Evolutionary conservation across 176 grass and related monocot genomes (phyloP), one percentile per base, ranked within the genome.

Genomic region (Carex pumila): DNA sequence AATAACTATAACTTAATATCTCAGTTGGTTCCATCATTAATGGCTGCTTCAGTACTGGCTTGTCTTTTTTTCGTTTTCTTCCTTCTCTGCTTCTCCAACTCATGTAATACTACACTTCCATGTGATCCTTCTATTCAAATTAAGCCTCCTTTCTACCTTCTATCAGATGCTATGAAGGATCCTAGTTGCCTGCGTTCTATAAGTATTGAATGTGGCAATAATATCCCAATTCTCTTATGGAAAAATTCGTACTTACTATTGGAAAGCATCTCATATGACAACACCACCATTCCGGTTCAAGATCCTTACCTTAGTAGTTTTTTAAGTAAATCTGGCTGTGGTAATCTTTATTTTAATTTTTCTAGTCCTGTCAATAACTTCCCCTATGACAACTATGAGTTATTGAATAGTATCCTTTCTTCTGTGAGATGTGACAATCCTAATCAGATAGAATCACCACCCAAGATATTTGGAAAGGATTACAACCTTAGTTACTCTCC

Each of bases 61-160:
- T 60, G 0, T 43, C 14, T 49, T 39, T 5, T 52, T 77, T 12
- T 77, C 14, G 12, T 77, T 49, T 81, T 37, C 57, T 0, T 81
- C 30, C 57, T 50, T 36, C 70, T 37, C 11, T 47, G 70, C 18
- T 37, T 74, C 18, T 18, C 4, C 32, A n/a, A 45, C 36, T 49
- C 32, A 14, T 74, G 32, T n/a, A 21, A 0, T 9, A 4, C 2
- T 13, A 43, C 36, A 70, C 25, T 79, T 60, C 76, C 53, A n/a
- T 79, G 76, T 21, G n/a, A 79, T 59, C 43, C 36, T 37, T 79
- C 76, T 15, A 79, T 79, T 60, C 49, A 17, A 59, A 59, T 79
- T 34, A 60, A 8, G 14, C 25, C 54, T 32, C 76, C 76, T 79
- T 79, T 79, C 53, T 36, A 37, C 29, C 12, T 79, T 25, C 76